Conservation (phyloP, 106 monocot species). For the Allium fistulosum region DNA sequence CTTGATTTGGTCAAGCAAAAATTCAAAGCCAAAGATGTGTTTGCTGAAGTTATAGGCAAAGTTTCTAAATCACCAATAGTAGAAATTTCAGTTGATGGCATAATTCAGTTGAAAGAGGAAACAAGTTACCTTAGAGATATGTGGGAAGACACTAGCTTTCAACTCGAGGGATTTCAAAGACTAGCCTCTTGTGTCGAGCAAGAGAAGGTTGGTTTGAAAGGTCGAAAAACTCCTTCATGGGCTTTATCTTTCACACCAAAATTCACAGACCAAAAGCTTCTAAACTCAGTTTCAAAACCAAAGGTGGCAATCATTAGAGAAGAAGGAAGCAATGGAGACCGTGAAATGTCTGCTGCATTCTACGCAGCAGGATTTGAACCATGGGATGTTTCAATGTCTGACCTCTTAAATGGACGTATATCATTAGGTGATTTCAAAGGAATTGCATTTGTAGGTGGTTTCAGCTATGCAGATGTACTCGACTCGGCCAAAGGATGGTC, state of each 20-base stretch:
- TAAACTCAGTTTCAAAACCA: conserved; percentile 40
- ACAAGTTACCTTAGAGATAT: conserved; percentile 67
- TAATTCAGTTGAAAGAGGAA: conserved; percentile 47
- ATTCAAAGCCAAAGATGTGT: conserved; percentile 43
- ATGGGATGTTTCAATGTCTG: conserved; percentile 93
- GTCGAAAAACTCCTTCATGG: conserved; percentile 59
- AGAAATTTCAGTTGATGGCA: conserved; percentile 58
- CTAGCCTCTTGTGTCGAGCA: conserved; percentile 66
- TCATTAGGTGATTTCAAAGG: conserved; percentile 66
- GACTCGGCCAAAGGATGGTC: conserved; percentile 98
- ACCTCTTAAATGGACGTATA: conserved; percentile 43
- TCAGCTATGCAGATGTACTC: conserved; percentile 93
- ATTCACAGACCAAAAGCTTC: conserved; percentile 44
- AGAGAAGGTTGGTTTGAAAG: conserved; percentile 75
- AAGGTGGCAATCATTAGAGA: conserved; percentile 93
- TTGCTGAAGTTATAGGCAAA: conserved; percentile 53
- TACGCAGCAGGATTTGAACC: conserved; percentile 90
- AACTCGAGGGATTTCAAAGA: conserved; percentile 75
- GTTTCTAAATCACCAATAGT: conserved; percentile 43
- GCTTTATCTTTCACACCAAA: conserved; percentile 58
- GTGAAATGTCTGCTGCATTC: conserved; percentile 96
- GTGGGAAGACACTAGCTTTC: conserved; percentile 96
- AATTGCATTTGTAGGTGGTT: conserved; percentile 94
- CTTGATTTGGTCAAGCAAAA: conserved; percentile 35
- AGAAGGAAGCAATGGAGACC: conserved; percentile 96